phyloP scores from a whole-genome alignment of 2,329 filamentous ascomycete species.

The Fusarium fracticaudum region DNA sequence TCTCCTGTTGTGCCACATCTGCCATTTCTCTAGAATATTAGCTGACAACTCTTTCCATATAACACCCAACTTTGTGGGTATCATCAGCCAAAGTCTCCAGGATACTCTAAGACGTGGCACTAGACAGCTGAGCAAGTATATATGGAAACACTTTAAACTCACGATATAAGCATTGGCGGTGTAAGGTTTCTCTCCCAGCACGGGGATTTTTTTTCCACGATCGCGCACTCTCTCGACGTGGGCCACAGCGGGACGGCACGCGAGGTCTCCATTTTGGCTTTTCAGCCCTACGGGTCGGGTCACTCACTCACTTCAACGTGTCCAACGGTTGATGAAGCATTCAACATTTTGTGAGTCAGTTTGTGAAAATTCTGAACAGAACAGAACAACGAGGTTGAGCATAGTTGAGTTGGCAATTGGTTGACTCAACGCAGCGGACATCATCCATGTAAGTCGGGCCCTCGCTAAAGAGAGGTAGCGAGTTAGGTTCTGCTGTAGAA shows the following conservation, averaged over 20 bases:
- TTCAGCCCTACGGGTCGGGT: slow-evolving; percentile 16
- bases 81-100: neutral
- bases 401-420: slow-evolving; percentile 4
- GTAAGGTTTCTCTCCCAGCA: slow-evolving; percentile 24
- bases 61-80: slow-evolving; percentile 11
- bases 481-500: neutral
- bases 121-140: neutral
- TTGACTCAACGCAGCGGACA: neutral
- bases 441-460: slow-evolving; percentile 18
- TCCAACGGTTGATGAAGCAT: neutral
- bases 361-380: neutral
- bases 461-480: neutral
- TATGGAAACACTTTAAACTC: slow-evolving; percentile 12
- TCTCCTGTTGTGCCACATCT: neutral
- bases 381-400: neutral
- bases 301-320: neutral
- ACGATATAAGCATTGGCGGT: slow-evolving; percentile 18
- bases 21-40: neutral
- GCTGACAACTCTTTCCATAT: neutral
- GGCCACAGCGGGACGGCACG: slow-evolving; percentile 20
- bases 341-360: neutral
- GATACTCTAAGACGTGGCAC: slow-evolving; percentile 4
- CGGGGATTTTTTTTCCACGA: neutral
- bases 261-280: slow-evolving; percentile 1
- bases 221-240: slow-evolving; percentile 10